Evolutionary conservation across 108 stramenopile genomes (phyloP), one percentile per base, ranked within the genome.

Genomic region (Nitzschia sp.): DNA sequence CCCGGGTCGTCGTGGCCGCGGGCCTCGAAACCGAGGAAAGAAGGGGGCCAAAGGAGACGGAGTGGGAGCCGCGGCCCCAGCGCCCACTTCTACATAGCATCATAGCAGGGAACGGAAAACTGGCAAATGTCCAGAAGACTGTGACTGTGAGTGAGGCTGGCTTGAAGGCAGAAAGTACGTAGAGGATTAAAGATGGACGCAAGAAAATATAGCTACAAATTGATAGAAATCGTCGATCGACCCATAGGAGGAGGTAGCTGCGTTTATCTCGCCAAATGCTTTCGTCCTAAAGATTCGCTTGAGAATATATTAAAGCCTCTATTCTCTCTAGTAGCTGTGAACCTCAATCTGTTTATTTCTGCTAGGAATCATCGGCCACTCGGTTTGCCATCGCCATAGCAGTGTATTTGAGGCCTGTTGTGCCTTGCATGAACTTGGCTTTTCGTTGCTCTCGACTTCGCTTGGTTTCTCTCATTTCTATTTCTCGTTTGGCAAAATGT

Each of bases 311-410:
- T n/a, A n/a, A n/a, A n/a, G n/a, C n/a, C n/a, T n/a, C n/a, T n/a
- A n/a, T n/a, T n/a, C n/a, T n/a, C n/a, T n/a, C n/a, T n/a, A n/a
- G n/a, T n/a, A n/a, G n/a, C n/a, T n/a, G n/a, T n/a, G n/a, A n/a
- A n/a, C n/a, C n/a, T n/a, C n/a, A n/a, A n/a, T n/a, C n/a, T n/a
- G n/a, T n/a, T n/a, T n/a, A n/a, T n/a, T n/a, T n/a, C n/a, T n/a
- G n/a, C n/a, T 61, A 61, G 1, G 60, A 41, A 9, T 16, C 56
- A 26, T 65, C 50, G 48, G 50, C 27, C 0, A 58, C 63, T 63
- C 69, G 53, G 68, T 85, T 89, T 17, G 91, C 91, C 92, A 93
- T 93, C 17, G 92, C 89, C 72, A 93, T 67, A 2, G 92, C 92
- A 46, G 92, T 93, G 69, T 90, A 93, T 60, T 93, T 89, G 41